Evolutionary conservation across 1,139 yeast genomes (phyloP).

Genomic region (Saccharomyces hybrid): DNA sequence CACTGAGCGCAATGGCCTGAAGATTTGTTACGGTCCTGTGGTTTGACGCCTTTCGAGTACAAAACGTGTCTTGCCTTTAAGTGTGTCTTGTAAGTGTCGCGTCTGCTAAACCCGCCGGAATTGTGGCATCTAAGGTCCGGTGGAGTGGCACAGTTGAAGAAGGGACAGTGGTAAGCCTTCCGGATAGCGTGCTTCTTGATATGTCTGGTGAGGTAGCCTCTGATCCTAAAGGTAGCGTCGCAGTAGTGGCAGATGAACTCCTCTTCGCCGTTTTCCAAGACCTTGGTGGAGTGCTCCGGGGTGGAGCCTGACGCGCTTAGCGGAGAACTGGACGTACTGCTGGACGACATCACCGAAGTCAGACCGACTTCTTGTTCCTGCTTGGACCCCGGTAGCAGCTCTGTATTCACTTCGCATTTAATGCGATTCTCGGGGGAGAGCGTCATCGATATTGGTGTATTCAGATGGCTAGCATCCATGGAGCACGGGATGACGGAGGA

Average conservation of each 20-base stretch:
- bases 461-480: neutral
- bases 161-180: conserved; percentile 89
- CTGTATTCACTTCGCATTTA: neutral
- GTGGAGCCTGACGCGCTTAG: neutral
- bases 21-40: conserved; percentile 58
- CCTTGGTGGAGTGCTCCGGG: neutral
- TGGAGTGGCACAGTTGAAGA: conserved; percentile 43
- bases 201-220: conserved; percentile 90
- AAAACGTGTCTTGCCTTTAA: conserved; percentile 84
- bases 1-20: conserved; percentile 81
- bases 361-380: neutral
- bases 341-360: neutral
- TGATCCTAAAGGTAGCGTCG: conserved; percentile 68
- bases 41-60: conserved; percentile 78
- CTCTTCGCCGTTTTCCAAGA: neutral
- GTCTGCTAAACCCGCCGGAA: conserved; percentile 86
- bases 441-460: neutral
- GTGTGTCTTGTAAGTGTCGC: conserved; percentile 94
- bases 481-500: neutral
- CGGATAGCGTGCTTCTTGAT: conserved; percentile 78
- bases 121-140: conserved; percentile 70
- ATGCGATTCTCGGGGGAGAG: neutral
- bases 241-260: conserved; percentile 53
- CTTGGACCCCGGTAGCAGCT: neutral
- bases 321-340: neutral